Base-by-base conservation (phyloP, 495 filamentous ascomycete species). In the Aspergillus wentii region DNA sequence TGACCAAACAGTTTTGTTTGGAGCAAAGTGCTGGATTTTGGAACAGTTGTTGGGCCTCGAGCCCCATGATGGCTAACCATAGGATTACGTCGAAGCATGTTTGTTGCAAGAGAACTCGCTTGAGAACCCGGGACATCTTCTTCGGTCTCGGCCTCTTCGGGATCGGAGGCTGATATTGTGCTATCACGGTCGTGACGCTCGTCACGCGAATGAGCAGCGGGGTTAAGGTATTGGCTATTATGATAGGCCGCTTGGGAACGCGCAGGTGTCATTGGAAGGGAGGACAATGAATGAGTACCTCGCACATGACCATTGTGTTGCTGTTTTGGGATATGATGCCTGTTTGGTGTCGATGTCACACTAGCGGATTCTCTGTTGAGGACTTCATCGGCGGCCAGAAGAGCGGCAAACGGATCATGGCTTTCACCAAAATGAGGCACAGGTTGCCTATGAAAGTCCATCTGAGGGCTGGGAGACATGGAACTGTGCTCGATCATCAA, bases 151-250 rank as follows among this genome's bases (percentile, higher is more conserved):
- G 67, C 71, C 32, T 79, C 75, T 30, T 85, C 83, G 16, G 76
- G 75, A 38, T 91, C 86, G 4, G 85, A 82, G 13, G 79, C 87
- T 0, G 89, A 94, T 33, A 95, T 90, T 5, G 89, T 95, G 64
- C 85, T 92, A 48, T 95, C 88, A 31, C 85, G 74, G 51, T 86
- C 86, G 50, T 82, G 69, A 58, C 48, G 60, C 25, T 66, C 65
- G 4, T 68, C 66, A 14, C 63, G 58, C n/a, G 74, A 67, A 48
- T 74, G 64, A 35, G 67, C 72, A 40, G 69, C 66, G n/a, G 80
- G 71, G 13, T 79, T 76, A 25, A 80, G 63, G 70, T 59, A 76
- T 48, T 46, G 74, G 60, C 35, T 61, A 56, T 62, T 69, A 57
- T 57, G 66, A 50, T 47, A 67, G 41, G 39, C 54, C 55, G 44